A percentile compares a stretch with the other conserved stretches of the same genome.
Evolutionary conservation across 2,329 filamentous ascomycete genomes (phyloP).

Genomic region (Paramyrothecium roridum): DNA sequence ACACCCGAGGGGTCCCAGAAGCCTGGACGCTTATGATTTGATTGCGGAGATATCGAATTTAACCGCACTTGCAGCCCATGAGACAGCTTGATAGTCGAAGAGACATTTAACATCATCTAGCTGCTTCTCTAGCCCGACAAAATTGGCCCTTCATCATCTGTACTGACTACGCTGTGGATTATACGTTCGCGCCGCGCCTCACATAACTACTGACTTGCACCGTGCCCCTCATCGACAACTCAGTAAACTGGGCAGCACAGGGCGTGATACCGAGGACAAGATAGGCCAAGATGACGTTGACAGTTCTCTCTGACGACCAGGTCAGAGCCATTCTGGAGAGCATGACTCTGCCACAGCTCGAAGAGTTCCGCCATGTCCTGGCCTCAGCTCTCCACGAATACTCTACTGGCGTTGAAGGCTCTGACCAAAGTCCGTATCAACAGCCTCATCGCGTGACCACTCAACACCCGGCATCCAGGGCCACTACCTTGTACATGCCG

Average conservation of each 20-base stretch:
- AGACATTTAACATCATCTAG: no score
- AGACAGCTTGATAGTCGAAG: no score
- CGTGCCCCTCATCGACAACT: background rate
- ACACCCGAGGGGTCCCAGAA: background rate
- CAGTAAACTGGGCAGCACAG: no score
- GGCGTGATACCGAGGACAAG: no score
- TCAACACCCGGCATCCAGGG: slow-evolving; percentile 42
- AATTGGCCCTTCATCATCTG: background rate
- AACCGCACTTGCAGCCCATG: background rate
- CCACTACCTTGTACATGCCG: slow-evolving; percentile 72
- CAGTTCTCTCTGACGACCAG: slow-evolving; percentile 56
- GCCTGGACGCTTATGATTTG: background rate
- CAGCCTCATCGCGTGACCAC: slow-evolving; percentile 53
- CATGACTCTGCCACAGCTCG: slow-evolving; percentile 49
- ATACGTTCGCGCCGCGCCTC: no score
- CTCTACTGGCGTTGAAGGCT: slow-evolving; percentile 50
- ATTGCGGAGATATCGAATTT: background rate
- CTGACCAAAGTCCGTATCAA: slow-evolving; percentile 42
- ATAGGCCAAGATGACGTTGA: slow-evolving; percentile 45
- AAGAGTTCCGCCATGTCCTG: slow-evolving; percentile 46
- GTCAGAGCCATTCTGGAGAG: slow-evolving; percentile 52
- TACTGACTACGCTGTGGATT: no score
- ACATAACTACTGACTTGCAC: no score
- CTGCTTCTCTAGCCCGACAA: background rate
- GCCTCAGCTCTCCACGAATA: slow-evolving; percentile 57